Evolutionary conservation across 805 yeast species (phyloP), one percentile per base, ranked within the genome.

Genomic region (Tetrapisispora fleetii): DNA sequence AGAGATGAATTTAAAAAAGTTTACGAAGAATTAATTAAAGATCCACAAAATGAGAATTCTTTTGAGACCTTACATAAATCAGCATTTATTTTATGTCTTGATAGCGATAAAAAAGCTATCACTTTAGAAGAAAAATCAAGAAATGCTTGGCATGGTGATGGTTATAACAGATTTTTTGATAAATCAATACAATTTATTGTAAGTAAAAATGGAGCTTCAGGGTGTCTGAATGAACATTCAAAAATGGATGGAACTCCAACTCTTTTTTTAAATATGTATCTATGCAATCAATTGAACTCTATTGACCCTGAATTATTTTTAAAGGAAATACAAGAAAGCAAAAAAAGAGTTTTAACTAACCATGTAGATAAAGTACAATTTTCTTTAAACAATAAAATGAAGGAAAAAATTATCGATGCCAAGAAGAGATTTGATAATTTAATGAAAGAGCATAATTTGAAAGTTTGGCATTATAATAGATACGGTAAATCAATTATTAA

Each of bases 221-320:
- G 97, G 0, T 91, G 90, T 71, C 69, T 89, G 62, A 97, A 95
- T 53, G 99, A 91, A 72, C 99, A 91, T 72, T 88, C 97, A 21
- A 85, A 80, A 73, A 91, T 91, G 98, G 99, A 91, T 67, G 99
- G 98, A 53, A 87, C 96, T 10, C 95, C 97, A 62, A 91, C 96
- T 30, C 79, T 87, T 60, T 81, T 88, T 54, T 71, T 91, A 70
- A 91, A 91, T 67, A 88, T 88, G 68, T 81, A 74, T 60, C 74
- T 91, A 37, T 74, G 80, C 54, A 74, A 74, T 47, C 76, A 79
- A 56, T 67, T 90, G 49, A 52, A 65, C 49, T 74, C 77, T 59
- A 64, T 78, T 60, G 69, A 78, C 57, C 64, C 64, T 21, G 37
- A 46, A 11, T 53, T 55, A 42, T 69, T 68, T 47, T 14, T 43